Base-by-base conservation (phyloP, 1,284 basidiomycete species). In the Uromyces viciae-fabae region DNA sequence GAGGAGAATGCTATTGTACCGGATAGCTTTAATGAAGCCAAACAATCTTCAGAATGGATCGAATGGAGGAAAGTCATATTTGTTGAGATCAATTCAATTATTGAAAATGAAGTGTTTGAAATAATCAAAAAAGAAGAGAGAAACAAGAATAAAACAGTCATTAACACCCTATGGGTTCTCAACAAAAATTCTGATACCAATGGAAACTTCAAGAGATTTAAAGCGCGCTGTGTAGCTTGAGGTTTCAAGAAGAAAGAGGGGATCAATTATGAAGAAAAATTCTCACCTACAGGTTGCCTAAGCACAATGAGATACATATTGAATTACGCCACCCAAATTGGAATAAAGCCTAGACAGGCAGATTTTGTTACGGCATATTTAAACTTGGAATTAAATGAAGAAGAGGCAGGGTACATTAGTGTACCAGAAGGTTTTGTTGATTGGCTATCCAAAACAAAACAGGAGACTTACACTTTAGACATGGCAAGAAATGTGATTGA, bases 191-290 rank as follows among this genome's bases (percentile, higher is more conserved):
- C 25, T 68, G 36, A 68, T 68, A 36, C 14, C 17, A 14, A 31
- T 22, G 64, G 64, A 15, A 15, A 9, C 3, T 38, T 69, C 28
- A 36, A 69, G 19, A 36, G 40, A 14, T 69, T 19, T 22, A 69
- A 69, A 69, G 66, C 28, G 5, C 2, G 66, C 4, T 69, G 66
- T 69, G 66, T 64, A 28, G 40, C 66, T 15, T 14, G 66, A 38
- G 66, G 38, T 2, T 69, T 69, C n/a, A 36, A 38, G 22, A 31
- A 69, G 19, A 42, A 69, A 69, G 66, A 69, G 28, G 66, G 66
- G 22, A 69, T 38, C 7, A 19, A 69, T 69, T 69, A 36, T 69
- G 66, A 69, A 9, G 66, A 69, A 28, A 69, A 28, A 15, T 69
- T 69, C 22, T 69, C 66, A 7, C 66, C 66, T 5, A 69, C 66